Conservation (phyloP, 2,329 filamentous ascomycete genomes). For the Colletotrichum salicis region DNA sequence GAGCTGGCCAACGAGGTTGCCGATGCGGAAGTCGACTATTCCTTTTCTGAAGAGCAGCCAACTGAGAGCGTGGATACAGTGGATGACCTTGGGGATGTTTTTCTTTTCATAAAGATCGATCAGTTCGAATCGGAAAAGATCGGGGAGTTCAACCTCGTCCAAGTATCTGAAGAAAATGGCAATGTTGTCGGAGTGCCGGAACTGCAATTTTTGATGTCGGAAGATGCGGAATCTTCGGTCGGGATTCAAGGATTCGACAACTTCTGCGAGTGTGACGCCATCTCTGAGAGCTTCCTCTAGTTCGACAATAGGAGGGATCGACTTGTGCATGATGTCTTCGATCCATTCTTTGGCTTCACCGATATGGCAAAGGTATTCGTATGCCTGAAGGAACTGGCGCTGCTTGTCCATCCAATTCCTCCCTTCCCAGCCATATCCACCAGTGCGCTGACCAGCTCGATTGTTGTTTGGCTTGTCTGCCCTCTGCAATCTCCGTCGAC, state of each 20-base stretch:
- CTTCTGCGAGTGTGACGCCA: conserved; percentile 92
- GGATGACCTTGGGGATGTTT: conserved; percentile 98
- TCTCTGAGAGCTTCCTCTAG: conserved; percentile 92
- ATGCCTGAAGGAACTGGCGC: conserved; percentile 93
- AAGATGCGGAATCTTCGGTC: conserved; percentile 84
- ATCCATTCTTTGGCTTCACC: conserved; percentile 99
- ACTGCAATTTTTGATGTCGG: conserved; percentile 85
- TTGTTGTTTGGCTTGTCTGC: conserved; percentile 63
- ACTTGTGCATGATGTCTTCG: conserved; percentile 84
- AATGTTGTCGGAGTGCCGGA: conserved; percentile 97
- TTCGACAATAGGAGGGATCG: conserved; percentile 91
- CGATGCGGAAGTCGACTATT: conserved; percentile 94
- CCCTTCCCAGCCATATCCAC: conserved; percentile 77
- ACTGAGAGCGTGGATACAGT: conserved; percentile 96
- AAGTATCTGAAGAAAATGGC: conserved; percentile 95
- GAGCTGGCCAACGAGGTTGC: conserved; percentile 94
- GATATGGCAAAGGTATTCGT: conserved; percentile 98
- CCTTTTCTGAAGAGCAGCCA: conserved; percentile 97
- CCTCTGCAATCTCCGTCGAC: conserved; percentile 84
- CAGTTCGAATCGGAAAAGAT: conserved; percentile 95
- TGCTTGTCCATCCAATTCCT: conserved; percentile 99
- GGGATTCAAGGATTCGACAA: conserved; percentile 89
- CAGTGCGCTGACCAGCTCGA: conserved; percentile 57
- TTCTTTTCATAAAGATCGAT: conserved; percentile 99
- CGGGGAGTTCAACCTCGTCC: conserved; percentile 89